Conservation (phyloP, 331 rosid species). For the Prunus yedoensis region DNA sequence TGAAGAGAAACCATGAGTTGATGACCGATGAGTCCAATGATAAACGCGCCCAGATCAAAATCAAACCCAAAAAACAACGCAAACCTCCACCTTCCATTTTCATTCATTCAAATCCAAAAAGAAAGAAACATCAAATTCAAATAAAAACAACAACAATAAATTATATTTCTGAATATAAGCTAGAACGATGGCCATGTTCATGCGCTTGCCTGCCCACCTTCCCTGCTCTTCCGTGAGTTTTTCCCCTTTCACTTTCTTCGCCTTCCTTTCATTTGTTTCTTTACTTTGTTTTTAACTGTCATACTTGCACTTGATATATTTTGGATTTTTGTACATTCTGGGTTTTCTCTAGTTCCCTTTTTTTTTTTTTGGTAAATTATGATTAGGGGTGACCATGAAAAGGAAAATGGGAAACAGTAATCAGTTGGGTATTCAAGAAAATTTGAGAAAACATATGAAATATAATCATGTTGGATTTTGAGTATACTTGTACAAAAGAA, state of each 20-base stretch:
- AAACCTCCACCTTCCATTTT: neutral
- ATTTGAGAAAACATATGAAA: neutral
- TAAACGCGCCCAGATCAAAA: neutral
- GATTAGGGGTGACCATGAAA: too few species aligned
- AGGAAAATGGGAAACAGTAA: too few species aligned
- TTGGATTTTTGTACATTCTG: neutral
- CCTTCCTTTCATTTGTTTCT: neutral
- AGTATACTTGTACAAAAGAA: neutral
- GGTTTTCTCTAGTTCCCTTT: neutral
- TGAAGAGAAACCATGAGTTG: neutral
- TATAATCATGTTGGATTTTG: neutral
- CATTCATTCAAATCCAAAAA: too few species aligned
- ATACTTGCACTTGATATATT: neutral
- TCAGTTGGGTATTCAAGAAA: neutral
- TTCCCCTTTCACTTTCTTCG: neutral
- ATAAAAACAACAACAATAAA: too few species aligned
- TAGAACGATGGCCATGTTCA: constrained; percentile 29
- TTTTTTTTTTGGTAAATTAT: too few species aligned
- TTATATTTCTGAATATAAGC: neutral
- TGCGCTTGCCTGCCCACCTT: constrained; percentile 32
- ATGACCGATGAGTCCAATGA: neutral
- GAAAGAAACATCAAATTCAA: too few species aligned
- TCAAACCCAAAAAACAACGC: neutral
- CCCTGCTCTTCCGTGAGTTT: constrained; percentile 37
- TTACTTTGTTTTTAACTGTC: neutral